Evolutionary conservation across 495 filamentous ascomycete genomes (phyloP), one percentile per base, ranked within the genome.

Genomic region (Penicillium lividum): DNA sequence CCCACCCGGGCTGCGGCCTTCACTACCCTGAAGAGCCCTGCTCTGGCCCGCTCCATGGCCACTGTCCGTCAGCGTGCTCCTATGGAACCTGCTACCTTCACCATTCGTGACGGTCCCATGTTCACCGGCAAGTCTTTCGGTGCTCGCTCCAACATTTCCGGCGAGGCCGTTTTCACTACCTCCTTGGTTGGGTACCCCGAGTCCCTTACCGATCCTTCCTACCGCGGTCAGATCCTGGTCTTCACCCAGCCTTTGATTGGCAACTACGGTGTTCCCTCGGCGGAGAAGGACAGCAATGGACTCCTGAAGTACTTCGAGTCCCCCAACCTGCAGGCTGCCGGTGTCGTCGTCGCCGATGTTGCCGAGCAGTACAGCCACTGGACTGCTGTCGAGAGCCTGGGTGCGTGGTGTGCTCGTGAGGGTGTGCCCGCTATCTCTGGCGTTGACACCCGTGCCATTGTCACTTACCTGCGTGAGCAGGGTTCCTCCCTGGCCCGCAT

Each of bases 181-280:
- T 93, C 90, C 29, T 81, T 93, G 57, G 93, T 97, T 58, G 92
- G 91, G 58, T 98, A 98, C 71, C 94, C 94, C 59, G 95, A 98
- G 78, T 97, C 93, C 45, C 86, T 99, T 85, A 98, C 94, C 68
- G 95, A 98, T 67, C 95, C 94, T 40, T 98, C 94, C 31, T 99
- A 99, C 82, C 92, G 95, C 63, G 95, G 95, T 45, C 95, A 99
- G 79, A 98, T 98, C 57, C 80, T 97, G 65, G 93, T 98, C 67
- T 97, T 99, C 82, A 99, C 94, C 54, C 91, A 96, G 71, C 94
- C 94, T n/a, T 78, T 99, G 61, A 97, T 99, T 73, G 94, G 94
- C 62, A 99, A 99, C 80, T 99, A 99, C 69, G 94, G 94, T 65
- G 92, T 96, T 2, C 92, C 92, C 3, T 91, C 89, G 13, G 82